These are phyloP conservation scores for Tillandsia leiboldiana DNA, from an alignment of 176 grass and related monocot species.

Conservation along the genomic window DNA sequence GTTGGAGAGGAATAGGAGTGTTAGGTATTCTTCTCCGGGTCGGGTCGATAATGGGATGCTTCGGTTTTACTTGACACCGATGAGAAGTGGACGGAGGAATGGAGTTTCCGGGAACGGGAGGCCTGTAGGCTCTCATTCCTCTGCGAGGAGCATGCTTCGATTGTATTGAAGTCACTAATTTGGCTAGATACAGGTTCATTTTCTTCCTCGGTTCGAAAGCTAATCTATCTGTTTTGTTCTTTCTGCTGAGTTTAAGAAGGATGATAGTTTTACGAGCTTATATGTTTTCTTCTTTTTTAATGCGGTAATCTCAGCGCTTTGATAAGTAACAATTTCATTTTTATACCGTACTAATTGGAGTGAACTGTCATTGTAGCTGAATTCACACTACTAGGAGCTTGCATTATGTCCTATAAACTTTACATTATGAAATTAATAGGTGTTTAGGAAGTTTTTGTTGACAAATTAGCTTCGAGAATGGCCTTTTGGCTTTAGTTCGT, in stretches of 20 bases:
- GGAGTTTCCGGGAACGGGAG: slow-evolving; percentile 28
- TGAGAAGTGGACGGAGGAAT: slow-evolving; percentile 22
- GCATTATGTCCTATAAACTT: neutral
- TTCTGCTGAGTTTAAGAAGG: neutral
- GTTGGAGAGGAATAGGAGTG: slow-evolving; percentile 55
- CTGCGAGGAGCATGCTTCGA: slow-evolving; percentile 35
- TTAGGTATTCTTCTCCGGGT: slow-evolving; percentile 33
- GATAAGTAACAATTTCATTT: neutral
- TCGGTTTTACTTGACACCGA: slow-evolving; percentile 31
- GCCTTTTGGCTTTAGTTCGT: too few relatives aligned
- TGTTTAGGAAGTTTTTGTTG: too few relatives aligned
- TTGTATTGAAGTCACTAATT: slow-evolving; percentile 28
- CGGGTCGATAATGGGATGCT: slow-evolving; percentile 26
- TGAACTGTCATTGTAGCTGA: neutral
- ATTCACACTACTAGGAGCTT: neutral
- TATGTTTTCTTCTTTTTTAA: slow-evolving; percentile 16
- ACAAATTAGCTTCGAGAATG: too few relatives aligned
- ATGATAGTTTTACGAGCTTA: slow-evolving; percentile 21
- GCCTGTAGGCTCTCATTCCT: slow-evolving; percentile 30
- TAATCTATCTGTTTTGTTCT: neutral
- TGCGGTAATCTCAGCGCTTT: neutral
- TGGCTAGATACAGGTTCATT: slow-evolving; percentile 7
- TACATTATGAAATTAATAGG: too few relatives aligned
- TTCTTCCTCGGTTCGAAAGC: slow-evolving; percentile 4
- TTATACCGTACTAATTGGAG: neutral